Base-by-base conservation (phyloP, 495 filamentous ascomycete genomes). In the Aspergillus sclerotioniger region DNA sequence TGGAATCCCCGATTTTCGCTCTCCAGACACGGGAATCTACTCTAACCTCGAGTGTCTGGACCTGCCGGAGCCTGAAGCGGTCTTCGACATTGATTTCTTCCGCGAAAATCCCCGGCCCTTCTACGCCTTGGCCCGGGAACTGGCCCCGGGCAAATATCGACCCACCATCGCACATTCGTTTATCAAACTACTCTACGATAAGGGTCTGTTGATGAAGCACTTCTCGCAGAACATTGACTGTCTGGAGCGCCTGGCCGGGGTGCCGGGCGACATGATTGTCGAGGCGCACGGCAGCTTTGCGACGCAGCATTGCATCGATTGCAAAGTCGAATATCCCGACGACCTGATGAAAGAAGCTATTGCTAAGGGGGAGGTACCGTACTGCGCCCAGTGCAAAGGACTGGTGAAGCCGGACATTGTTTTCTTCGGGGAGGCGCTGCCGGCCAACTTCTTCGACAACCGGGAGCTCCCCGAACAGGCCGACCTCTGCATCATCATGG, bases 191-290 rank as follows among this genome's bases (percentile, higher is more conserved):
- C 83, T 96, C 13, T 80, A 90, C 32, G 76, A 88, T 46, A 94
- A 92, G 73, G 84, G 84, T 6, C 75, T 92, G 31, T 76, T 98
- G 13, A 73, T 89, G 62, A 93, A 91, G 75, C 81, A 92, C 41
- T 98, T 96, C 74, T 96, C 95, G 6, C 94, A 98, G 70, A 98
- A 98, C 69, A 96, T 98, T 64, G 94, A 98, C 75, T 92, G 89
- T 64, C 81, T 98, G 20, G 94, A 98, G 72, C 85, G 93, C 32
- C 80, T 84, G 62, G 95, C 94, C 8, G 94, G 94, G 44, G 82
- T 98, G 15, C 90, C 91, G 0, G 78, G 76, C 0, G 84, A 94
- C 6, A 82, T 82, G 72, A 91, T 98, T 53, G 78, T 98, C 20
- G 93, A 98, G 73, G 94, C 95, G 9, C 94, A 98, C 68, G 94